Evolutionary conservation across 139 green algal genomes (phyloP).

Genomic region (Volvox africanus): DNA sequence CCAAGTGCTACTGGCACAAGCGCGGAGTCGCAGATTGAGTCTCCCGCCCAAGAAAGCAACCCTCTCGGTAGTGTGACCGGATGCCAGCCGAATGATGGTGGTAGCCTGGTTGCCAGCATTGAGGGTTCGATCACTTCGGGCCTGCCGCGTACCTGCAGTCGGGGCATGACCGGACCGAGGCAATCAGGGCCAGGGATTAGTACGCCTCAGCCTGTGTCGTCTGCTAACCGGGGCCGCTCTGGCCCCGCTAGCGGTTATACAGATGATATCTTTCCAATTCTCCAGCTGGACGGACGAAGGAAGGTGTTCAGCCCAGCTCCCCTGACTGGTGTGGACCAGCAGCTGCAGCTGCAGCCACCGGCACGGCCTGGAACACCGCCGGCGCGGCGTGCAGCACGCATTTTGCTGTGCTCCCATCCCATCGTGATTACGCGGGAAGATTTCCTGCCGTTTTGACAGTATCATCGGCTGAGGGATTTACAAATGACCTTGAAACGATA

Average conservation of each 20-base stretch:
- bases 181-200: not conserved
- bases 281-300: not conserved
- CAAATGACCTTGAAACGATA: no score
- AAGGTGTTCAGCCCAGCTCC: not conserved
- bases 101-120: not conserved
- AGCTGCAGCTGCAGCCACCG: not conserved
- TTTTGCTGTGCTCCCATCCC: slow-evolving; percentile 43
- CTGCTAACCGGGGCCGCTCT: not conserved
- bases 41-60: no score
- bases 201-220: not conserved
- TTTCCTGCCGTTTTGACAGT: slow-evolving; percentile 11
- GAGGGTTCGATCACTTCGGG: not conserved
- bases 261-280: not conserved
- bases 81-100: not conserved
- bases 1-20: no score
- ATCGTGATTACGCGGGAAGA: slow-evolving; percentile 48
- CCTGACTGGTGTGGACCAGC: not conserved
- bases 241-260: not conserved
- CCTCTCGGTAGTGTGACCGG: no score
- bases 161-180: not conserved
- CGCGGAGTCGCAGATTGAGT: no score
- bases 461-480: no score
- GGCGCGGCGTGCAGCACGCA: slow-evolving; percentile 19
- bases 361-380: slow-evolving; percentile 14
- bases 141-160: not conserved